Evolutionary conservation across 805 yeast genomes (phyloP), one percentile per base, ranked within the genome.

Genomic region (Starmera pachycereana): DNA sequence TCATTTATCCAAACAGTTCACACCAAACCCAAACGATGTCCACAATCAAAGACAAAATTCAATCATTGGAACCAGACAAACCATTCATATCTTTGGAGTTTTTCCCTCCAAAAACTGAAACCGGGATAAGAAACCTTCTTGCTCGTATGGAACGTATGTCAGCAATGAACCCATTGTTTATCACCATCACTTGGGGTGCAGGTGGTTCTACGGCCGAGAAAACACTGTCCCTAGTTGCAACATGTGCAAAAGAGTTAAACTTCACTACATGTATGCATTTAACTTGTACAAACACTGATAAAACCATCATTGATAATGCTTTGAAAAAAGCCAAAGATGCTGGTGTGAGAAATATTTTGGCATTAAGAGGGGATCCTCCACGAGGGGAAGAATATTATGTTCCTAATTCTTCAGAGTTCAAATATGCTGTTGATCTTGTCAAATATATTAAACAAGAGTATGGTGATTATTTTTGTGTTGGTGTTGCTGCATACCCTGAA

Each of bases 151-250:
- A 76, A 53, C 78, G 99, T 53, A 81, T 92, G 89, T 77, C 85
- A 46, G 81, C 82, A 4, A 63, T 92, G 45, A 89, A 88, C 41
- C 97, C 97, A 4, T 65, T 81, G 12, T 94, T 92, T 57, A 80
- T 90, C 40, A 86, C 96, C 4, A 82, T 92, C 12, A 92, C 99
- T 0, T 92, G 97, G 97, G 98, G 97, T 29, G 97, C 98, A 6
- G 97, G 97, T 33, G 98, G 98, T 3, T 78, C 95, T 6, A 87
- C 97, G 9, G 77, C 90, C 36, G 81, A 76, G 37, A 88, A 87
- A 63, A 85, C 96, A 0, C 60, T 92, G 43, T 90, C 85, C 35
- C 67, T 92, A 42, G 96, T 96, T 1, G 66, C 75, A 19, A 71
- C 84, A 3, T 81, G 94, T 50, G 86, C 83, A 52, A 63, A 71